phyloP scores from a whole-genome alignment of 208 protist genomes.

The Trypanosoma lewisi region DNA sequence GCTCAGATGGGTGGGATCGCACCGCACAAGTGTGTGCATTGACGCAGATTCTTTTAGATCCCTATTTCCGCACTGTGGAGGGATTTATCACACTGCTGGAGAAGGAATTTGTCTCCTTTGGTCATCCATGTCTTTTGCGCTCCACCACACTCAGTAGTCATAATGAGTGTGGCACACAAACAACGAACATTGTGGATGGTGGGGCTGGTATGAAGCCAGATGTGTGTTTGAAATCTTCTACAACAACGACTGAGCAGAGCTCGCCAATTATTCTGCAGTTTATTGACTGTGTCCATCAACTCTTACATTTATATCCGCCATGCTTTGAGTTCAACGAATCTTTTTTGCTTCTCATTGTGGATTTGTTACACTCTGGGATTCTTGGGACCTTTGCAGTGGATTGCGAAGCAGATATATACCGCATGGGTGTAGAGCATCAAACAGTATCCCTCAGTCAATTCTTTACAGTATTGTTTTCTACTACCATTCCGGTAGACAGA shows the following conservation, averaged over 20 bases:
- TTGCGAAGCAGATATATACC: conserved; percentile 36
- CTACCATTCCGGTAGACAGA: conserved; percentile 15
- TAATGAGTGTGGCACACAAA: neutral
- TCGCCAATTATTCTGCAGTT: conserved; percentile 91
- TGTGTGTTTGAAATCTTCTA: neutral
- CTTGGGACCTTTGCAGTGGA: conserved; percentile 60
- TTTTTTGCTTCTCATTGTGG: conserved; percentile 47
- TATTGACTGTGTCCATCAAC: conserved; percentile 87
- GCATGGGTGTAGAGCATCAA: conserved; percentile 27
- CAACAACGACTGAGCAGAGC: neutral
- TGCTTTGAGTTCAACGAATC: conserved; percentile 85
- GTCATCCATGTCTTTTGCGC: conserved; percentile 87
- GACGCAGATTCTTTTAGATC: conserved; percentile 90
- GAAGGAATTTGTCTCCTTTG: conserved; percentile 95
- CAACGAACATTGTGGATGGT: neutral
- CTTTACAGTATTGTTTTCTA: conserved; percentile 47
- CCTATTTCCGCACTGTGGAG: conserved; percentile 84
- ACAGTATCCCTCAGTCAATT: conserved; percentile 57
- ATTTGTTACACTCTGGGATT: conserved; percentile 39
- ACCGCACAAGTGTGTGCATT: conserved; percentile 90
- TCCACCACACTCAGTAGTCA: conserved; percentile 10
- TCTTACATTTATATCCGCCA: conserved; percentile 69
- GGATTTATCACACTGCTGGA: conserved; percentile 90
- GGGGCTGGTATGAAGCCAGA: neutral
- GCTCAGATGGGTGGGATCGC: conserved; percentile 95